Percentiles rank a stretch among this genome's conserved stretches.
These are phyloP conservation scores for Strobilomyces confusus DNA, from an alignment of 768 basidiomycete genomes.

Conservation along the genomic window DNA sequence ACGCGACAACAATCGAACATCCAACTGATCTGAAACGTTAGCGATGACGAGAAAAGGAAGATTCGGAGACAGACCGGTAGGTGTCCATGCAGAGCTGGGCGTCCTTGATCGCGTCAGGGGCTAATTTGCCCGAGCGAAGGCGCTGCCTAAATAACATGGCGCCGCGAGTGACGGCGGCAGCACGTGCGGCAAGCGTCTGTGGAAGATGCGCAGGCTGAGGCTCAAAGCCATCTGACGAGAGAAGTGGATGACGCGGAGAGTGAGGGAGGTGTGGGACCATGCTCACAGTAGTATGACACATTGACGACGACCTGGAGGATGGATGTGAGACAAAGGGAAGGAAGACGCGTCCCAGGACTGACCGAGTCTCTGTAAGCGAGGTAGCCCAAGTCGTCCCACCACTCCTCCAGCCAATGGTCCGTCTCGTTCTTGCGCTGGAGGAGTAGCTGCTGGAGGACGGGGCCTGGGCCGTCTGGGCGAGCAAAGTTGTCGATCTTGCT, in stretches of 20 bases:
- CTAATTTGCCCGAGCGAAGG: slow-evolving; percentile 60
- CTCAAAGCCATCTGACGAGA: slow-evolving; percentile 69
- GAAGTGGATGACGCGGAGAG: slow-evolving; percentile 7
- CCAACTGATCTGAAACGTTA: slow-evolving; percentile 50
- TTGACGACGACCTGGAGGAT: slow-evolving; percentile 70
- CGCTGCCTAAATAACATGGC: slow-evolving; percentile 72
- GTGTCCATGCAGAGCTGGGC: slow-evolving; percentile 83
- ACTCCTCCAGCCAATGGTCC: slow-evolving; percentile 85
- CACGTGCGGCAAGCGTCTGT: slow-evolving; percentile 57
- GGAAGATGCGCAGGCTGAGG: slow-evolving; percentile 57
- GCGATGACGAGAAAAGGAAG: background rate
- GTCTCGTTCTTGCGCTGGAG: slow-evolving; percentile 49
- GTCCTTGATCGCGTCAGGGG: slow-evolving; percentile 65
- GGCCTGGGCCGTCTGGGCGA: slow-evolving; percentile 36
- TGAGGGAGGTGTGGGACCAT: background rate
- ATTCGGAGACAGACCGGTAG: slow-evolving; percentile 49
- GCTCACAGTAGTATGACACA: slow-evolving; percentile 90
- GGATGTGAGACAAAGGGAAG: slow-evolving; percentile 1
- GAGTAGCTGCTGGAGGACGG: slow-evolving; percentile 61
- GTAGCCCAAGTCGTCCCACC: slow-evolving; percentile 91
- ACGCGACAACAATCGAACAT: slow-evolving; percentile 91
- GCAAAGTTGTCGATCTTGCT: slow-evolving; percentile 69
- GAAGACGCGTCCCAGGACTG: slow-evolving; percentile 19
- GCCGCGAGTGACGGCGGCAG: slow-evolving; percentile 66
- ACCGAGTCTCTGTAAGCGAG: slow-evolving; percentile 85